A percentile compares a stretch with the other conserved stretches of the same genome.
Evolutionary conservation across 495 filamentous ascomycete species (phyloP).

Genomic region (Tirmania nivea): DNA sequence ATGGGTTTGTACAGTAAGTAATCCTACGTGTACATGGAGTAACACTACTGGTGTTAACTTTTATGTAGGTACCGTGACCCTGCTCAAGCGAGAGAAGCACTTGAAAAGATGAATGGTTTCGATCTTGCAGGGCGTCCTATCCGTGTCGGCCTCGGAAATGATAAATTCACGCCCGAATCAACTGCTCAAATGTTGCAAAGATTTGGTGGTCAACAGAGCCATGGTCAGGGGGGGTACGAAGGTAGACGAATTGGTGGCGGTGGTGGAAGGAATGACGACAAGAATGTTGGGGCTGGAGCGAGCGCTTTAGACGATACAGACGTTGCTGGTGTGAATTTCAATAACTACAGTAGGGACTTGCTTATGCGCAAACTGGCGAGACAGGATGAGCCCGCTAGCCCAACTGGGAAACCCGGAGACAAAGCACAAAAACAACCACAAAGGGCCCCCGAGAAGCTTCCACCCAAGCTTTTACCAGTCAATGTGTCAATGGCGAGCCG

Average conservation of each 20-base stretch:
- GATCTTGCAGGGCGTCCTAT: conserved; percentile 95
- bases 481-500: conserved; percentile 85
- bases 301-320: conserved; percentile 96
- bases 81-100: conserved; percentile 69
- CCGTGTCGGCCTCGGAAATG: conserved; percentile 96
- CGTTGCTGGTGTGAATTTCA: conserved; percentile 96
- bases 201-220: conserved; percentile 53
- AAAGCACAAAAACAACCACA: conserved; percentile 20
- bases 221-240: conserved; percentile 35
- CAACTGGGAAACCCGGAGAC: conserved; percentile 12
- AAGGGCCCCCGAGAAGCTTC: conserved; percentile 53
- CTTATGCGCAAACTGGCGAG: conserved; percentile 95
- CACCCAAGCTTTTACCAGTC: conserved; percentile 56
- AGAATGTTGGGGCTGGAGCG: conserved; percentile 56
- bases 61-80: conserved; percentile 66
- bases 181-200: conserved; percentile 77
- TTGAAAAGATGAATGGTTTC: conserved; percentile 99
- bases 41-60: conserved; percentile 17
- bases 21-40: neutral
- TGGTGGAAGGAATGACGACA: conserved; percentile 78
- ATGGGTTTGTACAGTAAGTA: conserved; percentile 97
- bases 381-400: conserved; percentile 61
- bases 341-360: conserved; percentile 91
- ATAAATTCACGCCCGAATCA: conserved; percentile 99
- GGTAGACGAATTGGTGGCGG: conserved; percentile 24